Evolutionary conservation across 2,329 filamentous ascomycete species (phyloP).

Genomic region (Epichloe coenophiala): DNA sequence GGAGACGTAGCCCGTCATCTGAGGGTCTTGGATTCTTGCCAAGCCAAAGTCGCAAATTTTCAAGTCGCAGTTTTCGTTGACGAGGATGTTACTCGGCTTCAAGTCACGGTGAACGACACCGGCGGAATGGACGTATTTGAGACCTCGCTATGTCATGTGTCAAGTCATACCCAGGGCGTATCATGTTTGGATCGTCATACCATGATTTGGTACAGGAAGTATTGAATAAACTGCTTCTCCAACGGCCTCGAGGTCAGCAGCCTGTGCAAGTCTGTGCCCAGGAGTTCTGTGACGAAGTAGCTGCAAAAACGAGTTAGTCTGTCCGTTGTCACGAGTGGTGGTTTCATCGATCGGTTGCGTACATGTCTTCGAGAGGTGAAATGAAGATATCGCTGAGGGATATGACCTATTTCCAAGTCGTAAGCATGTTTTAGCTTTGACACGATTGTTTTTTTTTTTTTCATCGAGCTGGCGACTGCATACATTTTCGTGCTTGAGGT

Average conservation of each 20-base stretch:
- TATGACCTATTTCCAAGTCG: slow-evolving; percentile 54
- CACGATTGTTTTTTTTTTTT: neutral
- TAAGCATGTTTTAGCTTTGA: neutral
- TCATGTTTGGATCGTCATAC: slow-evolving; percentile 32
- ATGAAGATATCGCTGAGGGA: slow-evolving; percentile 99
- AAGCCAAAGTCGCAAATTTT: slow-evolving; percentile 99
- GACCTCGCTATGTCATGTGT: slow-evolving; percentile 52
- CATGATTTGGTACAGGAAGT: slow-evolving; percentile 98
- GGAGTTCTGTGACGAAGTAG: slow-evolving; percentile 95
- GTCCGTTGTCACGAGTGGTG: slow-evolving; percentile 3
- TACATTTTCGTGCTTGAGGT: slow-evolving; percentile 93
- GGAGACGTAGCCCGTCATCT: slow-evolving; percentile 99
- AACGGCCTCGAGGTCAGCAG: slow-evolving; percentile 88
- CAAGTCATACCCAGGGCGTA: slow-evolving; percentile 4
- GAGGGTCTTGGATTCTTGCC: slow-evolving; percentile 93
- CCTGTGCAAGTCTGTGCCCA: slow-evolving; percentile 92
- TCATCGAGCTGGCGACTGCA: slow-evolving; percentile 6
- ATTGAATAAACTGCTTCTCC: slow-evolving; percentile 99
- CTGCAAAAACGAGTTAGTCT: slow-evolving; percentile 29
- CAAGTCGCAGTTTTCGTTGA: slow-evolving; percentile 98
- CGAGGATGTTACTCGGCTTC: slow-evolving; percentile 97
- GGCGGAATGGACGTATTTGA: slow-evolving; percentile 98
- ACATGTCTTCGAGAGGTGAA: slow-evolving; percentile 97
- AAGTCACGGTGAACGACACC: slow-evolving; percentile 95
- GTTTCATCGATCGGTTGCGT: slow-evolving; percentile 21